phyloP scores from a whole-genome alignment of 345 rosid genomes.

The Kernera saxatilis region DNA sequence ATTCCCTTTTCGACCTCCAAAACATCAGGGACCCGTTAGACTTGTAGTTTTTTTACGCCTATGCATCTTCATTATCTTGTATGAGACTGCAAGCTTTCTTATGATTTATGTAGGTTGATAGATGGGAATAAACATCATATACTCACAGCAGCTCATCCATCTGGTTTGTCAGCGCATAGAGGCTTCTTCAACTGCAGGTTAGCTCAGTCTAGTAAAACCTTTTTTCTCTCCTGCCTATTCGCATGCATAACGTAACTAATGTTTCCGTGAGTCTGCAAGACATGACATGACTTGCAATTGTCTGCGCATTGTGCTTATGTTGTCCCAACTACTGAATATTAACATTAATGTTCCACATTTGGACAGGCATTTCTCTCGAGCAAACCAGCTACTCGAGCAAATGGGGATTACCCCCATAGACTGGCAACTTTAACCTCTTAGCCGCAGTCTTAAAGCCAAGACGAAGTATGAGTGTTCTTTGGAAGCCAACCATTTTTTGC shows the following conservation, averaged over 20 bases:
- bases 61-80: neutral
- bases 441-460: neutral
- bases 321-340: neutral
- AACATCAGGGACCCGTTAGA: neutral
- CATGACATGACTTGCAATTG: neutral
- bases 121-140: constrained; percentile 81
- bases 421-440: constrained; percentile 67
- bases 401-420: constrained; percentile 61
- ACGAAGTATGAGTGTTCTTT: neutral
- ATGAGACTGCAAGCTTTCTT: neutral
- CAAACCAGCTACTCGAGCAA: constrained; percentile 73
- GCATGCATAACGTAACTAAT: neutral
- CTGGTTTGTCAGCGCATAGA: constrained; percentile 92
- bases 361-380: constrained; percentile 82
- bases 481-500: constrained; percentile 6
- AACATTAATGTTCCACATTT: neutral
- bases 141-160: constrained; percentile 97
- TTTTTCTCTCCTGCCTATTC: neutral
- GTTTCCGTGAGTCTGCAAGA: constrained; percentile 3
- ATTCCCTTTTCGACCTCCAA: neutral
- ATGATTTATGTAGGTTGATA: constrained; percentile 56
- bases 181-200: constrained; percentile 99
- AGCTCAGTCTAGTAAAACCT: constrained; percentile 12
- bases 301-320: neutral
- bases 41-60: neutral